Evolutionary conservation across 306 rosid genomes (phyloP), one percentile per base, ranked within the genome.

Genomic region (Quercus engelmannii): DNA sequence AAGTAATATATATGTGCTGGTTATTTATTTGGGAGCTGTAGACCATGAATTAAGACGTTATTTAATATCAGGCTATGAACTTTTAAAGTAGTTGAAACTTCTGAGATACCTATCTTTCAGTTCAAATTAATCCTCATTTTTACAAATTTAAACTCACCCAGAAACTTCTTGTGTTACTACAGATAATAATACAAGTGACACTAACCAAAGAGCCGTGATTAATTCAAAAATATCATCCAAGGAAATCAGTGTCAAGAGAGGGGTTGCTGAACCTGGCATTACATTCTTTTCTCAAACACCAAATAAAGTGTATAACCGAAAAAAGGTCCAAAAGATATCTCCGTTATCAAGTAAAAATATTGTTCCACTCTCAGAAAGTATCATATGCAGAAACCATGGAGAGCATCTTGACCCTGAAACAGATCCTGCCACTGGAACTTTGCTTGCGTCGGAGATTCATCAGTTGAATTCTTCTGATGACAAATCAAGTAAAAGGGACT

Each of bases 301-400:
- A 71, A 86, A 59, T 3, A 55, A 79, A 26, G 90, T 89, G 74
- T 92, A 90, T 88, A 73, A 83, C 74, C 85, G 93, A 78, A 90
- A 72, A 84, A 92, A 86, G 82, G 73, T 71, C 72, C 81, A 52
- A 58, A 80, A 76, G 18, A 58, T 74, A 77, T 70, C 75, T 59
- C 81, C 59, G 41, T 70, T 65, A 57, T 78, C 85, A 71, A 85
- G 73, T 80, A 84, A 79, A 3, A 20, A 75, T 77, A 75, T 43
- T 35, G 33, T 59, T 38, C 83, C 80, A 20, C 62, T 84, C 75
- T 19, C 68, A 68, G 86, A 89, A 83, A 85, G 74, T 58, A 73
- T 73, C 61, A 33, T 58, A 64, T 76, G 71, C 74, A 80, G 83
- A 62, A 82, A 76, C 25, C 71, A 56, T 77, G 84, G 43, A 67